Percentiles rank a stretch among this genome's conserved stretches.
Evolutionary conservation across 257 asterid species (phyloP).

Genomic region (Datura wrightii): DNA sequence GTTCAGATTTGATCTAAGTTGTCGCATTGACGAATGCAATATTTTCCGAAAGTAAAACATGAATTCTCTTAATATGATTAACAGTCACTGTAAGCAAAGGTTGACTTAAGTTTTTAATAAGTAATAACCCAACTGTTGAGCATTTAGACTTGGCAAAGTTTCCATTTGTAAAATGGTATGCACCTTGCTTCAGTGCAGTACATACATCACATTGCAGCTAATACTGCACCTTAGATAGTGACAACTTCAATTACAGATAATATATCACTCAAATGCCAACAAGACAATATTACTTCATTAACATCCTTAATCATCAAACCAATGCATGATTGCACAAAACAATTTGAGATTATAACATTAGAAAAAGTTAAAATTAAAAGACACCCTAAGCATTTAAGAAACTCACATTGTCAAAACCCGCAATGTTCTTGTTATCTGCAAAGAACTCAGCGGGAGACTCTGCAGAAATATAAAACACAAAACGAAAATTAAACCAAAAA

Average conservation of each 20-base stretch:
- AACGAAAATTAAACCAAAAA: not conserved
- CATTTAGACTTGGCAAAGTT: constrained; percentile 12
- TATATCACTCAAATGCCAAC: constrained; percentile 3
- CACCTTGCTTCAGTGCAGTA: not conserved
- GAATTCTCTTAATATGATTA: not conserved
- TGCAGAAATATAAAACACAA: constrained; percentile 41
- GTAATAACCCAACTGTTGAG: not conserved
- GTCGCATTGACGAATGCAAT: not conserved
- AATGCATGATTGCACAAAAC: not conserved
- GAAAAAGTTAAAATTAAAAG: not conserved
- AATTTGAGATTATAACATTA: constrained; percentile 13
- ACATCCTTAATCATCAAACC: not conserved
- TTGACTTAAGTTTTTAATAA: not conserved
- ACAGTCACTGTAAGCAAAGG: not conserved
- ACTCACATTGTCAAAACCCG: constrained; percentile 92
- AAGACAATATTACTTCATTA: not conserved
- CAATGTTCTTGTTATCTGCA: constrained; percentile 93
- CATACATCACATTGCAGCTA: not conserved
- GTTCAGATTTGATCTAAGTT: not conserved
- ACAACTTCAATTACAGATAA: not conserved
- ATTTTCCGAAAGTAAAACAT: not conserved
- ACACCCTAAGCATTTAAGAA: not conserved
- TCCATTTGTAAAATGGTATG: not conserved
- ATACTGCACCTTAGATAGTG: not conserved
- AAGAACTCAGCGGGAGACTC: constrained; percentile 97